phyloP scores from a whole-genome alignment of 495 filamentous ascomycete genomes.

The Schizothecium vesticola region DNA sequence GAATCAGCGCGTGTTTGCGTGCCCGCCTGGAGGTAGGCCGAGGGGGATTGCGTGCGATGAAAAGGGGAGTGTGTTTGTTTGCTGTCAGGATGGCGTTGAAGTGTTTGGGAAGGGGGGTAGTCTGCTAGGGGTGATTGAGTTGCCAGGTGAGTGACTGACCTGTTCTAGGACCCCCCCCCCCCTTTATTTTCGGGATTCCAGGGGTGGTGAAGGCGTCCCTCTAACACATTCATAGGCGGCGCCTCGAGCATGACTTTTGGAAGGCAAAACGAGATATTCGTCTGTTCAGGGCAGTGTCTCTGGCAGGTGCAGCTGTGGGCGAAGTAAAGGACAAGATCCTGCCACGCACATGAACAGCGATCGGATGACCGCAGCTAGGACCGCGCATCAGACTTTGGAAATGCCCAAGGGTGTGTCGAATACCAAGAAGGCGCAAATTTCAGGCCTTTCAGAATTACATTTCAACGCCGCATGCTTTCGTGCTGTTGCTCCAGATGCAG shows the following conservation, averaged over 20 bases:
- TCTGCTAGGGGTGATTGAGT: conserved; percentile 35
- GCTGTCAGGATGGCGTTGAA: conserved; percentile 45
- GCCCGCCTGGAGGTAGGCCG: conserved; percentile 41
- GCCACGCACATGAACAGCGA: not conserved
- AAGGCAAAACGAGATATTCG: conserved; percentile 23
- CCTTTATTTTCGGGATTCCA: not conserved
- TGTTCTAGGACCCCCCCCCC: not conserved
- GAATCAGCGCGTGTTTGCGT: conserved; percentile 49
- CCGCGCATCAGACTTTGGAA: too few species aligned
- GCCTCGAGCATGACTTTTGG: conserved; percentile 30
- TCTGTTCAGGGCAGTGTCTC: conserved; percentile 26
- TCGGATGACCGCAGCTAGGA: too few species aligned
- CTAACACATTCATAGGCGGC: conserved; percentile 16
- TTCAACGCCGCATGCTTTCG: not conserved
- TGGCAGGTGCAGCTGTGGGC: conserved; percentile 22
- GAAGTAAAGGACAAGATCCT: not conserved
- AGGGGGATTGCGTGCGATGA: conserved; percentile 40
- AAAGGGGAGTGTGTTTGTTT: conserved; percentile 42
- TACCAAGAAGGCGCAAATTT: too few species aligned
- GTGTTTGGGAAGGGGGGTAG: conserved; percentile 42
- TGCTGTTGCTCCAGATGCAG: not conserved
- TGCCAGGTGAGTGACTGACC: conserved; percentile 25
- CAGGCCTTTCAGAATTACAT: too few species aligned
- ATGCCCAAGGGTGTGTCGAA: too few species aligned
- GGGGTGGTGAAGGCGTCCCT: not conserved